A percentile compares a stretch with the other conserved stretches of the same genome.
Evolutionary conservation across 345 rosid species (phyloP).

Genomic region (Corchorus capsularis): DNA sequence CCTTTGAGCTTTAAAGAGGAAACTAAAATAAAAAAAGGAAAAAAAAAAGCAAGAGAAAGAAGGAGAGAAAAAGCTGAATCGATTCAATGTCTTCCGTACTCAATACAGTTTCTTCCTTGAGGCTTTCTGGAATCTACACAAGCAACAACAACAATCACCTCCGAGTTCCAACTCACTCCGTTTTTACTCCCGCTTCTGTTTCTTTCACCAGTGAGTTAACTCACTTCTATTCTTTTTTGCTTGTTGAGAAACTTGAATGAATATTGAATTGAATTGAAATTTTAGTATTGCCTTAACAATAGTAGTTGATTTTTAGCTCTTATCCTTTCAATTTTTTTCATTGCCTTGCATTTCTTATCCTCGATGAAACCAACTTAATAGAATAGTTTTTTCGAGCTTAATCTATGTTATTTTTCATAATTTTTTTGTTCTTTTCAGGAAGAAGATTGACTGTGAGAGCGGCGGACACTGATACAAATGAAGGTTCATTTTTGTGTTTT

Average conservation of each 20-base stretch:
- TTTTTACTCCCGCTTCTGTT: constrained; percentile 38
- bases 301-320: constrained; percentile 2
- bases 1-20: constrained; percentile 3
- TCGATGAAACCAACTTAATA: not conserved
- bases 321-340: not conserved
- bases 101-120: constrained; percentile 49
- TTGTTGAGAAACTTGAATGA: not conserved
- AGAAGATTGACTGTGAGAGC: constrained; percentile 73
- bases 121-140: constrained; percentile 28
- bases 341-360: not conserved
- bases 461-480: constrained; percentile 74
- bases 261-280: not conserved
- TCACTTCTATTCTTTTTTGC: constrained; percentile 23
- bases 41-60: not conserved
- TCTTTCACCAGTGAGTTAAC: constrained; percentile 57
- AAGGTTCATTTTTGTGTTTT: constrained; percentile 46
- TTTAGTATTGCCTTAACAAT: not conserved
- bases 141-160: constrained; percentile 22
- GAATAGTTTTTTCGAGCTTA: not conserved
- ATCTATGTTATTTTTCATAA: too few species aligned
- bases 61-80: not conserved
- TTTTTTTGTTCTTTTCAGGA: constrained; percentile 41
- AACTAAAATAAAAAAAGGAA: not conserved
- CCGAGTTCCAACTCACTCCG: constrained; percentile 39
- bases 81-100: constrained; percentile 64